A percentile compares a stretch with the other conserved stretches of the same genome.
These are phyloP conservation scores for Prunus salicina DNA, from an alignment of 306 rosid species.

Conservation along the genomic window DNA sequence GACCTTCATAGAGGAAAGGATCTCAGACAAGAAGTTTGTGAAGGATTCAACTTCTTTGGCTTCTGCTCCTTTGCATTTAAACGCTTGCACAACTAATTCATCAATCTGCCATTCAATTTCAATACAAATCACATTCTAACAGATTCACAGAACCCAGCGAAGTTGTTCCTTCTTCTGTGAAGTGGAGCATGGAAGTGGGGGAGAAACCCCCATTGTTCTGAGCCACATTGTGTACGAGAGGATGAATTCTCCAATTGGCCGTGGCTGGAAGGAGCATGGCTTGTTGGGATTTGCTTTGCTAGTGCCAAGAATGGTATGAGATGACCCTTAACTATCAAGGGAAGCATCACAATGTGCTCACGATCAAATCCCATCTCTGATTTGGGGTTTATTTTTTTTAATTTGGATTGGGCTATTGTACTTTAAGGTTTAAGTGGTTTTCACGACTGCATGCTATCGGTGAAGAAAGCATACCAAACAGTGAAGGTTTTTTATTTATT, in stretches of 20 bases:
- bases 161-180: slow-evolving; percentile 79
- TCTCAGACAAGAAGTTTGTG: slow-evolving; percentile 51
- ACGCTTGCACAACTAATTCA: slow-evolving; percentile 67
- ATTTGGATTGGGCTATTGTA: too few relatives aligned
- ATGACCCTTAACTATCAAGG: too few relatives aligned
- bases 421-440: too few relatives aligned
- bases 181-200: slow-evolving; percentile 64
- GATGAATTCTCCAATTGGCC: slow-evolving; percentile 84
- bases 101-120: slow-evolving; percentile 54
- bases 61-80: slow-evolving; percentile 37
- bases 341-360: too few relatives aligned
- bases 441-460: too few relatives aligned
- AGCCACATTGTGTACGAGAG: slow-evolving; percentile 73
- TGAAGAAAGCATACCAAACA: too few relatives aligned
- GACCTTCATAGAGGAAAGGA: slow-evolving; percentile 71
- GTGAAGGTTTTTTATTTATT: too few relatives aligned
- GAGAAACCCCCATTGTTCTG: slow-evolving; percentile 90
- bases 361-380: too few relatives aligned
- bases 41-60: slow-evolving; percentile 57
- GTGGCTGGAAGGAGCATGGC: slow-evolving; percentile 68
- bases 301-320: too few relatives aligned
- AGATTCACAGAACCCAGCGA: slow-evolving; percentile 42
- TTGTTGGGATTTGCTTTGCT: too few relatives aligned
- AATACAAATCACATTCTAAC: background rate
- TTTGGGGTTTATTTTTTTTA: too few relatives aligned